A percentile compares a stretch with the other conserved stretches of the same genome.
These are phyloP conservation scores for Candida sithepensis DNA, from an alignment of 805 yeast genomes.

Conservation along the genomic window DNA sequence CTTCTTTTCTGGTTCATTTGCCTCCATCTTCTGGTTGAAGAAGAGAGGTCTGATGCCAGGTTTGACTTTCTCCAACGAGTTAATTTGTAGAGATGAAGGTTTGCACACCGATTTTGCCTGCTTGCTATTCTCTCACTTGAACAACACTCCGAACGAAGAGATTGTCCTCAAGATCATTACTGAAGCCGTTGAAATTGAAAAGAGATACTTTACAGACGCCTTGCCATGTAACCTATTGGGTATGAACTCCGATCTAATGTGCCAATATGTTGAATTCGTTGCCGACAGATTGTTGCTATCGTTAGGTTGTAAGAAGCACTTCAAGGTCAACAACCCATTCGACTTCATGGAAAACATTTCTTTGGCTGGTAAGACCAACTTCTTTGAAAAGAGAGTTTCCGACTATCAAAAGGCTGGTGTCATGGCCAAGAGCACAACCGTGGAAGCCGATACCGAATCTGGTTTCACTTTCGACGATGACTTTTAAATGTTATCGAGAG, in stretches of 20 bases:
- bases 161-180: slow-evolving; percentile 84
- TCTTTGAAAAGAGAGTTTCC: slow-evolving; percentile 97
- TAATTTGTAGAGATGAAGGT: slow-evolving; percentile 98
- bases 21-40: slow-evolving; percentile 98
- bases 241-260: slow-evolving; percentile 91
- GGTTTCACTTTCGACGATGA: slow-evolving; percentile 90
- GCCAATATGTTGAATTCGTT: slow-evolving; percentile 95
- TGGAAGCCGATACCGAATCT: slow-evolving; percentile 38
- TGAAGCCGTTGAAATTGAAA: slow-evolving; percentile 94
- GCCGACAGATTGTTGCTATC: slow-evolving; percentile 94
- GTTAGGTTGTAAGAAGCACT: slow-evolving; percentile 85
- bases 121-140: slow-evolving; percentile 85
- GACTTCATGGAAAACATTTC: slow-evolving; percentile 99
- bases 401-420: slow-evolving; percentile 99
- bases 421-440: slow-evolving; percentile 65
- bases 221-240: slow-evolving; percentile 91
- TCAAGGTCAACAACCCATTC: slow-evolving; percentile 88
- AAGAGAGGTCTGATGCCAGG: slow-evolving; percentile 99
- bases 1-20: slow-evolving; percentile 97
- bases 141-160: slow-evolving; percentile 77
- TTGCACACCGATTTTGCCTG: slow-evolving; percentile 98
- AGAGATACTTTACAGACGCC: slow-evolving; percentile 92
- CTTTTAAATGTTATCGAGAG: slow-evolving; percentile 46
- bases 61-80: slow-evolving; percentile 93
- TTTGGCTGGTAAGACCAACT: slow-evolving; percentile 96